A percentile compares a stretch with the other conserved stretches of the same genome.
Conservation (phyloP, 441 rosid species). For the Metrosideros polymorpha region DNA sequence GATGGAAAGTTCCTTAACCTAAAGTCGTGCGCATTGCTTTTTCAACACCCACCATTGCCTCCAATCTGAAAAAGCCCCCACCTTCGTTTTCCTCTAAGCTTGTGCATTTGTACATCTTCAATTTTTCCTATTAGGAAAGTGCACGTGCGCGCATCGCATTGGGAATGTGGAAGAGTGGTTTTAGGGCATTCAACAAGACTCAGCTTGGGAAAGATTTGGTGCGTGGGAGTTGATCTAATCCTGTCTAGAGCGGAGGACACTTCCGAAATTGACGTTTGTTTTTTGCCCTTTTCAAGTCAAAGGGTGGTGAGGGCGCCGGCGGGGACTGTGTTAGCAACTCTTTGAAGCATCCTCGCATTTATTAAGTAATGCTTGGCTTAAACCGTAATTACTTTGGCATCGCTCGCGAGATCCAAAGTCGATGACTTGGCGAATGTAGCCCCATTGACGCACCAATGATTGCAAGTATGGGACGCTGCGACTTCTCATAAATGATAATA, state of each 20-base stretch:
- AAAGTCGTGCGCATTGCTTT: not conserved
- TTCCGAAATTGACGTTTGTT: not conserved
- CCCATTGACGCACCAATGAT: not conserved
- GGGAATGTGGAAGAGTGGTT: not conserved
- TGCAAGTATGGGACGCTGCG: not conserved
- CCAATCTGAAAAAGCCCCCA: no score
- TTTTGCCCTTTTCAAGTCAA: not conserved
- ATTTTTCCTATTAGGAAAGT: not conserved
- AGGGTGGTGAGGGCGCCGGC: not conserved
- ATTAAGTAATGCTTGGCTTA: not conserved
- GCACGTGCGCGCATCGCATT: not conserved
- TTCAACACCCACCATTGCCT: not conserved
- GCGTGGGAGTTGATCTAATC: not conserved
- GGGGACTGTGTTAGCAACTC: not conserved
- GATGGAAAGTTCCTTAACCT: not conserved
- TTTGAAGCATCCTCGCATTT: not conserved
- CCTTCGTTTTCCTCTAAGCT: no score
- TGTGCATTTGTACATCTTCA: not conserved
- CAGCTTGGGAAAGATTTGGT: not conserved
- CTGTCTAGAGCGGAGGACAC: not conserved
- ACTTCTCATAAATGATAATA: not conserved
- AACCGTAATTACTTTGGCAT: not conserved
- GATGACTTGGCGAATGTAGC: not conserved
- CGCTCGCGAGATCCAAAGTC: not conserved
- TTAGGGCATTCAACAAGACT: not conserved